Percentiles rank a stretch among this genome's conserved stretches.
Evolutionary conservation across 495 filamentous ascomycete genomes (phyloP).

Genomic region (Talaromyces liani): DNA sequence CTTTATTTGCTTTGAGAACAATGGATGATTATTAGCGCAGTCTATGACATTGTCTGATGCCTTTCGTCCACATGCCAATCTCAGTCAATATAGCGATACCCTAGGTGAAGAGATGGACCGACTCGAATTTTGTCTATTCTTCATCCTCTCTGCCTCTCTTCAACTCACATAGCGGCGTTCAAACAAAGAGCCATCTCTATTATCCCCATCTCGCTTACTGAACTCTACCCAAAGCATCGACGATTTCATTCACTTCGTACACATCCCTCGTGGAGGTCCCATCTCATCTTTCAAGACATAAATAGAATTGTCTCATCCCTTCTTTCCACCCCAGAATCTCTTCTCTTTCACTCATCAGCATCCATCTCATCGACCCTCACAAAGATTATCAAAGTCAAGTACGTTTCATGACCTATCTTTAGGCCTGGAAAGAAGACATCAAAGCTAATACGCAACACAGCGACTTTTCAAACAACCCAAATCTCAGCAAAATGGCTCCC

Average conservation of each 20-base stretch:
- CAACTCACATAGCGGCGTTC: not conserved
- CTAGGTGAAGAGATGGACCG: not conserved
- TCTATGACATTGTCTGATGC: not conserved
- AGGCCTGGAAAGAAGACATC: not conserved
- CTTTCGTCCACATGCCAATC: not conserved
- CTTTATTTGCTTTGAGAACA: not conserved
- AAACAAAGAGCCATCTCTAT: not conserved
- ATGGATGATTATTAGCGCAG: not conserved
- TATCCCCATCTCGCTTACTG: not conserved
- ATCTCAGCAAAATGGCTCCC: slow-evolving; percentile 7
- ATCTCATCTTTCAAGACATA: not conserved
- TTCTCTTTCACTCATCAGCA: not conserved
- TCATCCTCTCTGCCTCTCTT: not conserved
- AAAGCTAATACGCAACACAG: not conserved
- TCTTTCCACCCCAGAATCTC: not conserved
- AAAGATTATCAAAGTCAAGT: not conserved
- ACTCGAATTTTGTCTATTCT: not conserved
- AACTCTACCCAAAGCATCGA: not conserved
- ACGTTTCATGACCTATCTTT: not conserved
- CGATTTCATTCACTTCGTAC: not conserved
- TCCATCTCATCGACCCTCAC: not conserved
- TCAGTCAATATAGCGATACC: not conserved
- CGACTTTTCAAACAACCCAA: not conserved
- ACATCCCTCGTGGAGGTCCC: not conserved
- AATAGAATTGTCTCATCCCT: not conserved